Conservation (phyloP, 805 yeast genomes). For the Huiozyma naganishii region DNA sequence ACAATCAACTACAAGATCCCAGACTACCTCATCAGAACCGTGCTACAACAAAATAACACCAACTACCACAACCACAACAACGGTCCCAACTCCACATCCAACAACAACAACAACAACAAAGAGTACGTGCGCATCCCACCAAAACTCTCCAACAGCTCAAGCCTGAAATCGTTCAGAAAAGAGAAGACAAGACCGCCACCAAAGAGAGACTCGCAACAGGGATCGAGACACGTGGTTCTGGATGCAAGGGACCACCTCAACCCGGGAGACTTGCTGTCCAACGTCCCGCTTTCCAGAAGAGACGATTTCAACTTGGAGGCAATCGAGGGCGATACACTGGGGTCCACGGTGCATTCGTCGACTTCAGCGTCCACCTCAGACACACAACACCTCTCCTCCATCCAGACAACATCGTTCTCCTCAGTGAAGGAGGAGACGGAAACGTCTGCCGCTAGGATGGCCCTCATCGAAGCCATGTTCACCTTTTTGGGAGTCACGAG, state of each 20-base stretch:
- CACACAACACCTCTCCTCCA: not conserved
- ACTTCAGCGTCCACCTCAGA: not conserved
- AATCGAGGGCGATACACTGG: not conserved
- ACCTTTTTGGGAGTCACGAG: constrained; percentile 52
- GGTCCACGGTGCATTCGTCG: not conserved
- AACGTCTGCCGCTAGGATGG: constrained; percentile 50
- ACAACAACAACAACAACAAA: not conserved
- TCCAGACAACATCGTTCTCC: constrained; percentile 28
- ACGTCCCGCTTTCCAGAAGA: constrained; percentile 55
- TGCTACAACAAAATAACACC: constrained; percentile 30
- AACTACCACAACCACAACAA: constrained; percentile 17
- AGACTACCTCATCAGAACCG: constrained; percentile 47
- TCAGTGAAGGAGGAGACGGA: constrained; percentile 63
- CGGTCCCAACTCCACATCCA: not conserved
- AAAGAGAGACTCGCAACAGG: not conserved
- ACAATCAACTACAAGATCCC: constrained; percentile 45
- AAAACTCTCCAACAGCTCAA: not conserved
- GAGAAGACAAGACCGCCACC: not conserved
- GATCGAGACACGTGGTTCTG: constrained; percentile 41
- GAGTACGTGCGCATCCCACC: not conserved
- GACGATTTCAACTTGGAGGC: constrained; percentile 4
- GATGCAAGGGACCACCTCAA: constrained; percentile 49
- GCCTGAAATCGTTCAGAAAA: not conserved
- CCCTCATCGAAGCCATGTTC: constrained; percentile 63
- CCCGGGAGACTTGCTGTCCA: constrained; percentile 80